Base-by-base conservation (phyloP, 1,139 yeast species). In the Taphrina pruni region DNA sequence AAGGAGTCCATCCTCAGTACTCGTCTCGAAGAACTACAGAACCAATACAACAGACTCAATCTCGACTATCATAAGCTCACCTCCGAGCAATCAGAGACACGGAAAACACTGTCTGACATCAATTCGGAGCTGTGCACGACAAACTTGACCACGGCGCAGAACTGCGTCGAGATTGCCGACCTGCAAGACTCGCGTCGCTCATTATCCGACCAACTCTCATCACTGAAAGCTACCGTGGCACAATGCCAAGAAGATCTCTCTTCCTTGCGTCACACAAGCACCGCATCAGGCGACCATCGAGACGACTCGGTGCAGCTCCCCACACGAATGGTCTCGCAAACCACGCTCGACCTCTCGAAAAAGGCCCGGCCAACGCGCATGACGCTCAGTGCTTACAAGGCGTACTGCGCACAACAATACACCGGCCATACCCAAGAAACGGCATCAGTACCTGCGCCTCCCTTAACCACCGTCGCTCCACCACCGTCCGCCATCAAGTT, bases 161-260 rank as follows among this genome's bases (percentile, higher is more conserved):
- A 58, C 20, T 11, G 48, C 21, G 39, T 26, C 43, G 54, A 58
- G 43, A 58, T 58, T 58, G 54, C 54, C 6, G 46, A 45, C n/a
- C 17, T 58, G 54, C 51, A 45, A 32, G 51, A 43, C 20, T 26
- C 54, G 6, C 62, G 43, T 21, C 39, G 46, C 9, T 14, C 41
- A 12, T 35, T 58, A 26, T 39, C 62, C 11, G 20, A 17, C 3
- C 41, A 58, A 58, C 2, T 58, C 32, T 26, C 62, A 14, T 21
- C 43, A n/a, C 54, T 58, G 4, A 43, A 39, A 35, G 14, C 21
- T 6, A 58, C 62, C 3, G 62, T 58, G 4, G 11, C n/a, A 1
- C 39, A 43, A 6, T 58, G 62, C 41, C 38, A 45, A 36, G 38
- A 14, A n/a, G 62, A 58, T 3, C 48, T 39, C 45, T 38, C 14